These are phyloP conservation scores for Komagataella pastoris DNA, from an alignment of 805 yeast species.

Conservation along the genomic window DNA sequence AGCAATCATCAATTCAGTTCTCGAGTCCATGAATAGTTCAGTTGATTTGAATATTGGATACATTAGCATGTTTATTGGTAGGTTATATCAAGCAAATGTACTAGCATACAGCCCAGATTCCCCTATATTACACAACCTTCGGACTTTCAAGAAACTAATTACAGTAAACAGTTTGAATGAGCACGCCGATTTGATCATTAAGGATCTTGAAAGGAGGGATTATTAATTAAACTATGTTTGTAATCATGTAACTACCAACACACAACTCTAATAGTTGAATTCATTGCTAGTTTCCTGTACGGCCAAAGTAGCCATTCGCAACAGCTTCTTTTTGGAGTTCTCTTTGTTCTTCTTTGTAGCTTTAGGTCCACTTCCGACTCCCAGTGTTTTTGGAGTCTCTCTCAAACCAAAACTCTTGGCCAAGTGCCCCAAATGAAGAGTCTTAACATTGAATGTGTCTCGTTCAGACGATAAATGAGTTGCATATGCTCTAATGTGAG, in stretches of 20 bases:
- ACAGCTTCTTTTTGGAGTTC: constrained; percentile 61
- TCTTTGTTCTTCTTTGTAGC: constrained; percentile 33
- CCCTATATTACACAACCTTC: background rate
- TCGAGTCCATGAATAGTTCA: background rate
- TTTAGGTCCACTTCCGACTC: constrained; percentile 23
- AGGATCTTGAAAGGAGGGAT: background rate
- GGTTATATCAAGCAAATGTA: background rate
- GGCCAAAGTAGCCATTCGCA: constrained; percentile 60
- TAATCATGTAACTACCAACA: background rate
- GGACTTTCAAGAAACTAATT: background rate
- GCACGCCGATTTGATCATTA: background rate
- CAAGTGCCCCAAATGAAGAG: constrained; percentile 86
- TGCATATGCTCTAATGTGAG: constrained; percentile 91
- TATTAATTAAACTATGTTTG: background rate
- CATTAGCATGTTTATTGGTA: background rate
- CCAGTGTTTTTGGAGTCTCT: constrained; percentile 82
- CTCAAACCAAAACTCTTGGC: constrained; percentile 92
- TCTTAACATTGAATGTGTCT: constrained; percentile 65
- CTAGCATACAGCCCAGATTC: background rate
- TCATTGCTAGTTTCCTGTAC: constrained; percentile 54
- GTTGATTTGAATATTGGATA: background rate
- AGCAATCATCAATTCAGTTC: background rate
- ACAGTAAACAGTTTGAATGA: background rate
- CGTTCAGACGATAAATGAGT: constrained; percentile 82
- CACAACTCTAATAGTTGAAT: constrained; percentile 37